A percentile compares a stretch with the other conserved stretches of the same genome.
Evolutionary conservation across 768 basidiomycete species (phyloP).

Genomic region (Dentipellis sp.): DNA sequence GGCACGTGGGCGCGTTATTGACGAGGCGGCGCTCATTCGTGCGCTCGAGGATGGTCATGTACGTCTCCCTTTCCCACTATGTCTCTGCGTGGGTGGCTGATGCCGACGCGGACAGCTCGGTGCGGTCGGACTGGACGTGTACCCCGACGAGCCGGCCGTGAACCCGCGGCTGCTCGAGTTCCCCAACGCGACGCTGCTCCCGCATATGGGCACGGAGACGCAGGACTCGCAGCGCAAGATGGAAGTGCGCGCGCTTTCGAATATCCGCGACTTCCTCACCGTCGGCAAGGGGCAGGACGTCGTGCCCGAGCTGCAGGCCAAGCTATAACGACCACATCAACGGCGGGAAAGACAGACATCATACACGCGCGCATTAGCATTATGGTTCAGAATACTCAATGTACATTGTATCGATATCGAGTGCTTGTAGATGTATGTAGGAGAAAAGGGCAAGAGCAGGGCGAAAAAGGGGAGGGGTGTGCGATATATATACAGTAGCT

Average conservation of each 20-base stretch:
- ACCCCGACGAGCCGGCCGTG: constrained; percentile 74
- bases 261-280: constrained; percentile 62
- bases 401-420: too few species aligned
- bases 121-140: constrained; percentile 81
- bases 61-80: constrained; percentile 22
- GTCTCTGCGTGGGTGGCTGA: constrained; percentile 5
- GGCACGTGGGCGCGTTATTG: constrained; percentile 84
- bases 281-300: constrained; percentile 58
- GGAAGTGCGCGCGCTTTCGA: constrained; percentile 79
- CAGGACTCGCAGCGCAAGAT: constrained; percentile 72
- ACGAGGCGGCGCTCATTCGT: constrained; percentile 78
- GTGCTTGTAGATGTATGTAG: too few species aligned
- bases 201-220: constrained; percentile 89
- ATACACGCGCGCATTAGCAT: too few species aligned
- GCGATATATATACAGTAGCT: too few species aligned
- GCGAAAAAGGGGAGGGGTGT: too few species aligned
- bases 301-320: constrained; percentile 41
- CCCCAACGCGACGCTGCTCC: constrained; percentile 76
- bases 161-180: constrained; percentile 75
- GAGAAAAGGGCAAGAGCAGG: too few species aligned
- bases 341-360: too few species aligned
- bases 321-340: too few species aligned
- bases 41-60: constrained; percentile 87
- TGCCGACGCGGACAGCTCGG: constrained; percentile 39
- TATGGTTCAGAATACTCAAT: too few species aligned